phyloP scores from a whole-genome alignment of 192 early-diverging fungal genomes.

The Gigaspora rosea region DNA sequence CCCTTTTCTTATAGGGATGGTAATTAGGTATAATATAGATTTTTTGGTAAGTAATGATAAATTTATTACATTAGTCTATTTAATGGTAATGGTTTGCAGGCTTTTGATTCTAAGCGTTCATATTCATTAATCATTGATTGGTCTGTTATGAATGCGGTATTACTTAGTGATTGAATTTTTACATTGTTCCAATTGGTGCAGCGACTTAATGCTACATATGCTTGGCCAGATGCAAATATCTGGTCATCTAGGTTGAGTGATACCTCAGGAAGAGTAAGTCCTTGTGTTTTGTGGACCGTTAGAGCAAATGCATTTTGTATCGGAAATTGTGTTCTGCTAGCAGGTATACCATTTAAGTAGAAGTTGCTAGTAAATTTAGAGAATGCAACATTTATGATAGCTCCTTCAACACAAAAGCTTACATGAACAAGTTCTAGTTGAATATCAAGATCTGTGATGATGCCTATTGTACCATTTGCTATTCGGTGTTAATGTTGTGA shows the following conservation, averaged over 20 bases:
- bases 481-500: neutral
- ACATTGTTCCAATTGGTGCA: no score
- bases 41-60: no score
- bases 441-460: neutral
- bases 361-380: neutral
- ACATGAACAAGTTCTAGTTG: no score
- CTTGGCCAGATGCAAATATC: neutral
- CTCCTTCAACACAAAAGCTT: neutral
- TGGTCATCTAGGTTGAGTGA: neutral
- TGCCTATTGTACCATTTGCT: neutral
- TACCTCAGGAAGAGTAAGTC: neutral
- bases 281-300: conserved; percentile 2
- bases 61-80: no score
- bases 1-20: no score
- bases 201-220: no score
- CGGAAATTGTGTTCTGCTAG: neutral
- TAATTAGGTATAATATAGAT: no score
- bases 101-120: no score
- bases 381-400: neutral
- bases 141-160: no score
- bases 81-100: no score
- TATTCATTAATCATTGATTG: no score
- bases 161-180: no score
- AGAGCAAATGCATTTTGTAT: neutral
- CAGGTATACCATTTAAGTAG: neutral